Conservation (phyloP, 306 rosid species). For the Begonia loranthoides region DNA sequence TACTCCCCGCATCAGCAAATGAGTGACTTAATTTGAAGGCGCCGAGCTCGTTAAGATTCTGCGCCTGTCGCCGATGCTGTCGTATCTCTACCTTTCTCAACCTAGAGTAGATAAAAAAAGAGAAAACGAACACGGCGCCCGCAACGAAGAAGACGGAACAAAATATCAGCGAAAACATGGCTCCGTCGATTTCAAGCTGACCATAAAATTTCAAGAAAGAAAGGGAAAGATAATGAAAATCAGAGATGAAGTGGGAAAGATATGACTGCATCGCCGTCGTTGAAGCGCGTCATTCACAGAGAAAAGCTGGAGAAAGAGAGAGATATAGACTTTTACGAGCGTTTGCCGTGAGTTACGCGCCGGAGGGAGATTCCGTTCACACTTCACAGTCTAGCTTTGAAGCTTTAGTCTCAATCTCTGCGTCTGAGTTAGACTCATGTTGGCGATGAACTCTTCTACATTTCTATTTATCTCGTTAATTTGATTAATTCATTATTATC, state of each 20-base stretch:
- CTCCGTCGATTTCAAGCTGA: slow-evolving; percentile 16
- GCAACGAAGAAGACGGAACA: slow-evolving; percentile 21
- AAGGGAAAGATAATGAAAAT: too few species aligned
- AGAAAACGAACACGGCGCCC: slow-evolving; percentile 18
- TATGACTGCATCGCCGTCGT: slow-evolving; percentile 31
- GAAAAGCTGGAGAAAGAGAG: background rate
- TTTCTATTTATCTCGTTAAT: background rate
- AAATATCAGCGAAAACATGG: slow-evolving; percentile 24
- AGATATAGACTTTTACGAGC: too few species aligned
- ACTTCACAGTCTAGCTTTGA: background rate
- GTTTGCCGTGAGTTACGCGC: too few species aligned
- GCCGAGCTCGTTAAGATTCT: slow-evolving; percentile 13
- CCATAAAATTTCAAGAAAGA: slow-evolving; percentile 4
- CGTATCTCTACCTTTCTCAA: slow-evolving; percentile 11
- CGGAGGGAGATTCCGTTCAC: background rate
- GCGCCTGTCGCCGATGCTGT: slow-evolving; percentile 15
- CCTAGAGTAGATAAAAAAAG: slow-evolving; percentile 20
- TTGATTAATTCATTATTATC: background rate
- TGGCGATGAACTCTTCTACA: background rate
- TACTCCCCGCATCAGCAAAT: slow-evolving; percentile 5
- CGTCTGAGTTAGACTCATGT: background rate
- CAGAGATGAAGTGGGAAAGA: slow-evolving; percentile 11
- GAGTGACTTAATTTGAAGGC: slow-evolving; percentile 8
- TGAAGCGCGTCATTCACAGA: slow-evolving; percentile 30
- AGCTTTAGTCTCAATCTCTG: background rate